These are phyloP conservation scores for Globisporangium rhizosaccharum DNA, from an alignment of 352 stramenopile species.

Conservation along the genomic window DNA sequence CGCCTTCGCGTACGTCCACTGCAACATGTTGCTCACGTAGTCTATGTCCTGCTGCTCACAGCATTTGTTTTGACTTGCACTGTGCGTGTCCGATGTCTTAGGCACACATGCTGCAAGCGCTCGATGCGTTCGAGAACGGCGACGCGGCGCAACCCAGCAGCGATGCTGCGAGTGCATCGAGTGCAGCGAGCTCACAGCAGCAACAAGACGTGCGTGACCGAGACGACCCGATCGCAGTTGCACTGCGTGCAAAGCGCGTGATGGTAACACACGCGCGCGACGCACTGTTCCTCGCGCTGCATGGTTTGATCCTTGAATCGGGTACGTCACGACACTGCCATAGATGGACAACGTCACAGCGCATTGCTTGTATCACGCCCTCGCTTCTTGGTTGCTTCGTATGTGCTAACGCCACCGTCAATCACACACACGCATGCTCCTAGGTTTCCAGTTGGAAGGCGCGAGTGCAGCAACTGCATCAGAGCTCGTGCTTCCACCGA, in stretches of 20 bases:
- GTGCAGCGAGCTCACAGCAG: conserved; percentile 6
- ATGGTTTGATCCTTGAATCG: conserved; percentile 63
- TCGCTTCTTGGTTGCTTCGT: conserved; percentile 1
- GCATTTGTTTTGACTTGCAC: not conserved
- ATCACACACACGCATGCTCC: not conserved
- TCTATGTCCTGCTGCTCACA: not conserved
- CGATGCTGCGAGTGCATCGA: conserved; percentile 9
- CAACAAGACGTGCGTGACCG: conserved; percentile 16
- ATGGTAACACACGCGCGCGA: conserved; percentile 46
- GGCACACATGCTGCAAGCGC: conserved; percentile 67
- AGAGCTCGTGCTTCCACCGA: conserved; percentile 30
- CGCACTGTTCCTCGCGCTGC: conserved; percentile 63
- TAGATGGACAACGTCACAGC: not conserved
- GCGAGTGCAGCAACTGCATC: not conserved
- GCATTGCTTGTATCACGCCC: not conserved
- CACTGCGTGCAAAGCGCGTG: conserved; percentile 40
- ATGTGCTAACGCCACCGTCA: not conserved
- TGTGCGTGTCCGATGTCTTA: conserved; percentile 11
- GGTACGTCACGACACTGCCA: conserved; percentile 23
- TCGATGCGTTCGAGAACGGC: conserved; percentile 35
- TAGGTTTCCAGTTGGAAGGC: conserved; percentile 13
- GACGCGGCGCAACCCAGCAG: not conserved
- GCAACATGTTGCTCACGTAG: no score
- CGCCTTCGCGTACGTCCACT: conserved; percentile 28
- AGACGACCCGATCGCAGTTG: conserved; percentile 35